Conservation (phyloP, 192 early-diverging fungal genomes). For the Pilobolus umbonatus region DNA sequence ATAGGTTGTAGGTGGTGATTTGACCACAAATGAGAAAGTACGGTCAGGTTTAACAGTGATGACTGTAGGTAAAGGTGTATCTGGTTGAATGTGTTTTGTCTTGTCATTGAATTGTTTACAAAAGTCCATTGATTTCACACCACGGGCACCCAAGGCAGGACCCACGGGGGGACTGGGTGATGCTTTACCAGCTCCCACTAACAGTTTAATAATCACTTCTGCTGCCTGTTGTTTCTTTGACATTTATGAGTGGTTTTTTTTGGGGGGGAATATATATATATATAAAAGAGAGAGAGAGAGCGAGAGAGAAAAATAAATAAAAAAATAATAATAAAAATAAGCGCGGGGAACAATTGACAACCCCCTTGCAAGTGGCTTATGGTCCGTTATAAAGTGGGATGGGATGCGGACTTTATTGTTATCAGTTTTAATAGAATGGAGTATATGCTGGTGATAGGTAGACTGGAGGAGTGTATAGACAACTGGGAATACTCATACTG, state of each 20-base stretch:
- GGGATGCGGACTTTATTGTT: too few relatives aligned
- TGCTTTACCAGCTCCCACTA: conserved; percentile 90
- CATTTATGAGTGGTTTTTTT: too few relatives aligned
- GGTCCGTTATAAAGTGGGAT: too few relatives aligned
- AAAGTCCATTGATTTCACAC: conserved; percentile 98
- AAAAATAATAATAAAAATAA: too few relatives aligned
- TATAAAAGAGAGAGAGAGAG: too few relatives aligned
- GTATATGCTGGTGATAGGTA: too few relatives aligned
- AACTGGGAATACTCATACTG: too few relatives aligned
- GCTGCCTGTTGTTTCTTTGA: conserved; percentile 40
- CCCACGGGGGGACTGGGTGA: conserved; percentile 91
- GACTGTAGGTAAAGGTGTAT: conserved; percentile 78
- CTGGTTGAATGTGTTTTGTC: conserved; percentile 75
- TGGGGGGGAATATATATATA: neutral
- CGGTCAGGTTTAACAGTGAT: conserved; percentile 89
- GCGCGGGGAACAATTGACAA: too few relatives aligned
- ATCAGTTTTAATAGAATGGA: too few relatives aligned
- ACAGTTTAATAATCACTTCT: conserved; percentile 57
- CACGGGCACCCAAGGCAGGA: conserved; percentile 92
- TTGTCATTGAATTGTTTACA: conserved; percentile 97
- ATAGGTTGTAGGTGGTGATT: conserved; percentile 84
- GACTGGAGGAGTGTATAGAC: too few relatives aligned
- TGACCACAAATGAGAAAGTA: conserved; percentile 84
- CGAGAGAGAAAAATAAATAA: too few relatives aligned
- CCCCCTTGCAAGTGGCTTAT: too few relatives aligned